Evolutionary conservation across 179 eudicot genomes (phyloP).

Genomic region (Camellia oleifera): DNA sequence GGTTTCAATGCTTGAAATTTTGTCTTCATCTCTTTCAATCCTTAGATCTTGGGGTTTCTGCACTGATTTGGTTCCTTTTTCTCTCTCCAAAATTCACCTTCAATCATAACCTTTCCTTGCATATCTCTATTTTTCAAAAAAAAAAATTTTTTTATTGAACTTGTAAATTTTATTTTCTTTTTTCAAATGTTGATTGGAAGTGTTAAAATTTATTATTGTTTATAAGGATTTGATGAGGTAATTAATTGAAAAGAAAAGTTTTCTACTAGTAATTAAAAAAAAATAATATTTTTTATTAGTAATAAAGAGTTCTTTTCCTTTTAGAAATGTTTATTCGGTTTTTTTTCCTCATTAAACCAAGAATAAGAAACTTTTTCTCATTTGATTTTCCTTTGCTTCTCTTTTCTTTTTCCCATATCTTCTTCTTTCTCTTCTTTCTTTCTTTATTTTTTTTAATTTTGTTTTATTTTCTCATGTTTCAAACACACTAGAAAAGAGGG

Average conservation of each 20-base stretch:
- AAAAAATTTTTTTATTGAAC: not conserved
- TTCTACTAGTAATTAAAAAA: too few species aligned
- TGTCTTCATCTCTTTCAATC: slow-evolving; percentile 18
- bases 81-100: not conserved
- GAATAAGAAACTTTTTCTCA: too few species aligned
- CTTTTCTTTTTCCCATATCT: too few species aligned
- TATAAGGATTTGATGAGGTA: not conserved
- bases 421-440: too few species aligned
- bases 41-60: slow-evolving; percentile 29
- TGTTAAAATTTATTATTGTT: not conserved
- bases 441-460: too few species aligned
- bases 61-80: slow-evolving; percentile 11
- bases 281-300: too few species aligned
- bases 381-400: too few species aligned
- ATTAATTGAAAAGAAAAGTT: too few species aligned
- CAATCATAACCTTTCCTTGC: slow-evolving; percentile 11
- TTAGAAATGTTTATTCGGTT: too few species aligned
- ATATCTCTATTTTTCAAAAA: not conserved
- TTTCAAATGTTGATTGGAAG: not conserved
- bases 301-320: too few species aligned
- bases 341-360: too few species aligned
- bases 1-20: slow-evolving; percentile 2
- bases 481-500: not conserved
- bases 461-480: too few species aligned
- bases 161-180: not conserved